Conservation (phyloP, 441 rosid species). For the Bocquillonia castaneifolia region DNA sequence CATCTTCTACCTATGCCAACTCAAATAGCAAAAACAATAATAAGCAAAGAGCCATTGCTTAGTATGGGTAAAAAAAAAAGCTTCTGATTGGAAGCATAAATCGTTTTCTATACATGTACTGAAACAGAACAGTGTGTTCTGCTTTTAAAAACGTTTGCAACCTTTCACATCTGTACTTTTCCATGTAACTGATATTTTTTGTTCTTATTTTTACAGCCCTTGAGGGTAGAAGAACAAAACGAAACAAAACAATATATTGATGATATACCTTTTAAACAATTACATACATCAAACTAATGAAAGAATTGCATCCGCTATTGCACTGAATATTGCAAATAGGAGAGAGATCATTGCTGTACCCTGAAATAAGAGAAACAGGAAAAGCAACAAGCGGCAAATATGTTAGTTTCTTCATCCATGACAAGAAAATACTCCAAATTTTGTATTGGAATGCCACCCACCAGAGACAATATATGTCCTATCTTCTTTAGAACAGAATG, state of each 20-base stretch:
- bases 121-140: slow-evolving; percentile 22
- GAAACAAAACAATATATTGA: slow-evolving; percentile 21
- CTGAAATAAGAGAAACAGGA: slow-evolving; percentile 32
- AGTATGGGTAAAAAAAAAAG: slow-evolving; percentile 4
- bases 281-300: slow-evolving; percentile 54
- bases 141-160: slow-evolving; percentile 31
- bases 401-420: slow-evolving; percentile 8
- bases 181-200: slow-evolving; percentile 14
- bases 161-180: slow-evolving; percentile 25
- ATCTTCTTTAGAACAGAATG: not conserved
- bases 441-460: not conserved
- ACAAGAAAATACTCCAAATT: not conserved
- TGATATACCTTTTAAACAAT: slow-evolving; percentile 36
- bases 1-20: no score
- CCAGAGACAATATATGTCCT: not conserved
- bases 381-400: not conserved
- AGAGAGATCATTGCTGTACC: slow-evolving; percentile 27
- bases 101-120: slow-evolving; percentile 30
- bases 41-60: not conserved
- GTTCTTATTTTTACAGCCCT: slow-evolving; percentile 49
- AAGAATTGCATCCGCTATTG: slow-evolving; percentile 47
- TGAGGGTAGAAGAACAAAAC: slow-evolving; percentile 25
- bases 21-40: no score
- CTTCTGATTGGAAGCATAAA: slow-evolving; percentile 21
- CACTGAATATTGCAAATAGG: slow-evolving; percentile 27